These are phyloP conservation scores for Fraxinus baroniana DNA, from an alignment of 305 asterid species.

Conservation along the genomic window DNA sequence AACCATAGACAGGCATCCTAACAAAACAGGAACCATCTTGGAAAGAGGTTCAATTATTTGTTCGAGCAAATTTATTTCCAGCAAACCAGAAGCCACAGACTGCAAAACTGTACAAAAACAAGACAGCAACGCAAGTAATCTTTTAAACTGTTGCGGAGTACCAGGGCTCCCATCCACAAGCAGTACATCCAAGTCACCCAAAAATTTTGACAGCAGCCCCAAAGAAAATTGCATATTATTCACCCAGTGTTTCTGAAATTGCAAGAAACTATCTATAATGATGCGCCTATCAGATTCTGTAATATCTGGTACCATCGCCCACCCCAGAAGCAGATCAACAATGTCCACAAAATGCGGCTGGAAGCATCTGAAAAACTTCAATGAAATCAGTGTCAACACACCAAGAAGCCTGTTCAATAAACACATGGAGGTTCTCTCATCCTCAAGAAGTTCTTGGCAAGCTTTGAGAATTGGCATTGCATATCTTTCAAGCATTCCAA, in stretches of 20 bases:
- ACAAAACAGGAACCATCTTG: conserved; percentile 76
- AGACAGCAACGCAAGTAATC: conserved; percentile 72
- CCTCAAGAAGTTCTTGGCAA: conserved; percentile 98
- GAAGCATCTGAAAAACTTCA: conserved; percentile 89
- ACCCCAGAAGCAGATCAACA: conserved; percentile 97
- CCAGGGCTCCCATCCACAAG: conserved; percentile 91
- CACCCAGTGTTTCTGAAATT: conserved; percentile 98
- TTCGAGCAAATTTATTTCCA: conserved; percentile 88
- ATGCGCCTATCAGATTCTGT: conserved; percentile 73
- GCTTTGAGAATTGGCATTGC: conserved; percentile 92
- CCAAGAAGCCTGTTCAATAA: conserved; percentile 74
- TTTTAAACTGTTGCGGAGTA: conserved; percentile 77
- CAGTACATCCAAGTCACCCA: conserved; percentile 92
- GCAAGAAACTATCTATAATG: conserved; percentile 94
- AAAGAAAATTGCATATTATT: conserved; percentile 92
- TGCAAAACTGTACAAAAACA: conserved; percentile 93
- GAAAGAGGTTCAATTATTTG: conserved; percentile 82
- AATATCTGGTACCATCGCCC: conserved; percentile 92
- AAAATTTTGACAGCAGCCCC: conserved; percentile 87
- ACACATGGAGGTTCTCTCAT: conserved; percentile 88
- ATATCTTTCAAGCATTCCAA: conserved; percentile 85
- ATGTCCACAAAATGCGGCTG: conserved; percentile 95
- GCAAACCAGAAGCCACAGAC: conserved; percentile 95
- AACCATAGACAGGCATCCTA: conserved; percentile 75
- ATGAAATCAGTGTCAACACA: conserved; percentile 70